Percentiles rank a stretch among this genome's conserved stretches.
Evolutionary conservation across 345 rosid genomes (phyloP).

Genomic region (Gossypium ekmanianum): DNA sequence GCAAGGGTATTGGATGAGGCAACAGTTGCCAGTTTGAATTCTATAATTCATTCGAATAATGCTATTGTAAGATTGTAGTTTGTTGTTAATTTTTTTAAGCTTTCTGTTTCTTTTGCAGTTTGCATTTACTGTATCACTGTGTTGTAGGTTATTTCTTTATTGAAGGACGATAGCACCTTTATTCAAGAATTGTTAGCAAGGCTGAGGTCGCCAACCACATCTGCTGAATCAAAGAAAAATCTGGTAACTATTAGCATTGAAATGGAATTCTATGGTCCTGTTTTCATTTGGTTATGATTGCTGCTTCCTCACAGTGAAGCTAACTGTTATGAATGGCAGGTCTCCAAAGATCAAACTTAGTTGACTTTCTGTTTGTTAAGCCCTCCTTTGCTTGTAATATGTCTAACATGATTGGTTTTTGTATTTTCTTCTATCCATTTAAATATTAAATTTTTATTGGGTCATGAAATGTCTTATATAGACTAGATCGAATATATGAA

Average conservation of each 20-base stretch:
- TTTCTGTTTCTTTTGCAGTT: background rate
- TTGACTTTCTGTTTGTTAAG: background rate
- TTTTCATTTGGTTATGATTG: background rate
- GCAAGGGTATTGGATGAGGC: conserved; percentile 85
- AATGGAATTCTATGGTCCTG: background rate
- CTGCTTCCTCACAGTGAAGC: background rate
- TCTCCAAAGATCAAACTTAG: background rate
- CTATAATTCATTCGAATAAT: conserved; percentile 66
- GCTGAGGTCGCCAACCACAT: conserved; percentile 55
- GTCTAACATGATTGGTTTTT: background rate
- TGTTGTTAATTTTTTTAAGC: background rate
- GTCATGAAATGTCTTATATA: background rate
- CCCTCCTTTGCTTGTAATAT: background rate
- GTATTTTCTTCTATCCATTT: background rate
- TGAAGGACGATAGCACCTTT: conserved; percentile 82
- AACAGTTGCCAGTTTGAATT: conserved; percentile 58
- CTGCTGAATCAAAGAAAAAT: conserved; percentile 75
- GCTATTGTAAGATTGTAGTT: conserved; percentile 57
- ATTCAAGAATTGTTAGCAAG: conserved; percentile 81
- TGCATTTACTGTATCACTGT: conserved; percentile 14
- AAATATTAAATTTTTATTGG: background rate
- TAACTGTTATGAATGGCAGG: background rate
- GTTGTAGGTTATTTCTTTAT: conserved; percentile 65
- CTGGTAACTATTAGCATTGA: conserved; percentile 50
- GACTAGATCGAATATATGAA: background rate